Evolutionary conservation across 2,329 filamentous ascomycete genomes (phyloP), one percentile per base, ranked within the genome.

Genomic region (Calonectria crousiana): DNA sequence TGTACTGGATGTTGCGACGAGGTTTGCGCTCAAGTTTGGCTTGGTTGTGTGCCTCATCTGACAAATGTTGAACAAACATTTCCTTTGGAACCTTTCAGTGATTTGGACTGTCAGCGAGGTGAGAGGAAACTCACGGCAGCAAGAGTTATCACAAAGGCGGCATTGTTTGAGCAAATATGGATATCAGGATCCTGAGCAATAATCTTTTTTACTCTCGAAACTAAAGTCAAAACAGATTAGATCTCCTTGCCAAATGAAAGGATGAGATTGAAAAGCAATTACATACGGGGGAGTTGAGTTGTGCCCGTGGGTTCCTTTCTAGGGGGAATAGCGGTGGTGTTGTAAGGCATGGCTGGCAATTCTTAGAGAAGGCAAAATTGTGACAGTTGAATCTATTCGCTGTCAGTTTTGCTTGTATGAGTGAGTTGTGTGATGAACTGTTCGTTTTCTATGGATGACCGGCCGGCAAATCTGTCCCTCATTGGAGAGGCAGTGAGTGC

Each of bases 171-270:
- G 84, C 95, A 98, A 83, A 94, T 91, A 76, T 88, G 89, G 75
- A 98, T 94, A 76, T 98, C 96, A 53, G 95, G 92, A 84, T 99
- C 97, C 72, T 95, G 91, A 64, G 92, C 91, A 74, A 99, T 95
- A 83, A 99, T 98, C 87, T 98, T 98, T 87, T 98, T 98, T 73
- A 99, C 95, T 81, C 97, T 92, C 23, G 97, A 95, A 71, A 98
- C 97, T 98, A 76, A 26, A 41, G 34, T 20, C 16, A 49, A 66
- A 65, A 74, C 38, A 74, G 74, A 75, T 69, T 16, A 11, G 44
- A 56, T 34, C n/a, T 3, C 36, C 26, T 32, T 30, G 62, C 16
- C 52, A 26, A 68, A 58, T 58, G 78, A 65, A 77, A 47, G 8
- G 11, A 47, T 53, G 56, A 44, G 26, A 51, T 38, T 26, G 32